Percentiles rank a stretch among this genome's conserved stretches.
phyloP scores from a whole-genome alignment of 2,329 filamentous ascomycete genomes.

The Coleophoma eucalyptorum region DNA sequence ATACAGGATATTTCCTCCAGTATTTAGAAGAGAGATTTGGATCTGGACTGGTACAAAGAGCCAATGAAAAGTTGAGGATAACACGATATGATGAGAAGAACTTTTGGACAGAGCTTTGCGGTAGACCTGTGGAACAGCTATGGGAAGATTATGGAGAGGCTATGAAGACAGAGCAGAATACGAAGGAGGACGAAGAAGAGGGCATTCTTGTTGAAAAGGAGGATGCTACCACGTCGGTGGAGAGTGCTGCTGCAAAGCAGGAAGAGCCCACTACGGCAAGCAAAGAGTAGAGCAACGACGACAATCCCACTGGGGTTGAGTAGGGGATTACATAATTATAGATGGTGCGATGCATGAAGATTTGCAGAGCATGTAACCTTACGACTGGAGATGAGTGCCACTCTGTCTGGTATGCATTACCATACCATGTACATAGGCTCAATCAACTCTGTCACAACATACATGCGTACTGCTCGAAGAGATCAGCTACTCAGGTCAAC shows the following conservation, averaged over 20 bases:
- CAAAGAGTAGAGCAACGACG: neutral
- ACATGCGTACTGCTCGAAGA: too few relatives aligned
- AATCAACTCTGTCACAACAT: too few relatives aligned
- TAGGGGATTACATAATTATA: too few relatives aligned
- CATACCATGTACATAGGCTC: too few relatives aligned
- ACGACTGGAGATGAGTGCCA: too few relatives aligned
- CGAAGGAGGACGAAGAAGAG: constrained; percentile 21
- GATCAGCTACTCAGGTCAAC: too few relatives aligned
- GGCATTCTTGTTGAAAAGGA: constrained; percentile 24
- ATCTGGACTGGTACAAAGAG: constrained; percentile 50
- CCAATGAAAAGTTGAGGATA: constrained; percentile 66
- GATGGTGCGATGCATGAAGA: too few relatives aligned
- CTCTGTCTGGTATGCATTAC: too few relatives aligned
- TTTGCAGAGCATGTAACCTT: too few relatives aligned
- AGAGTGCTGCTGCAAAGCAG: too few relatives aligned
- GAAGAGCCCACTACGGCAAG: neutral
- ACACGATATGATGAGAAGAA: constrained; percentile 58
- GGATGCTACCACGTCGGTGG: constrained; percentile 12
- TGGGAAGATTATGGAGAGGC: constrained; percentile 68
- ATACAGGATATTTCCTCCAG: constrained; percentile 86
- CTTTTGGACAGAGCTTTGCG: constrained; percentile 69
- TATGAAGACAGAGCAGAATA: constrained; percentile 16
- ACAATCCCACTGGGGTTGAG: too few relatives aligned
- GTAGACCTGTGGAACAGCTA: constrained; percentile 60
- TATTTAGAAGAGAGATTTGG: constrained; percentile 72